phyloP scores from a whole-genome alignment of 2,329 filamentous ascomycete species.

The Chaetomium strumarium region DNA sequence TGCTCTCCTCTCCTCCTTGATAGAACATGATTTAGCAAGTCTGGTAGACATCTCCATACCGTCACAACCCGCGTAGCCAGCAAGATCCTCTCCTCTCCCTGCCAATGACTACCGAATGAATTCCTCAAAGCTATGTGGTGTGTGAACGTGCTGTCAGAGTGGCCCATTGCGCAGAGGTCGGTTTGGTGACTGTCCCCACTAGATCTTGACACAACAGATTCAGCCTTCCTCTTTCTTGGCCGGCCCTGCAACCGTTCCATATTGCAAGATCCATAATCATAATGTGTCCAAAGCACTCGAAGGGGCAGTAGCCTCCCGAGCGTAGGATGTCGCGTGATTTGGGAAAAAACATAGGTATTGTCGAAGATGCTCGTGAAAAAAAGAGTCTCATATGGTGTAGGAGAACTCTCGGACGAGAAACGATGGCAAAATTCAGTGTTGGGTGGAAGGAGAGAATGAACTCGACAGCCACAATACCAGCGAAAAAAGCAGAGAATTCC shows the following conservation, averaged over 20 bases:
- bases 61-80: background rate
- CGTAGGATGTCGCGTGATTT: conserved; percentile 36
- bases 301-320: conserved; percentile 33
- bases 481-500: background rate
- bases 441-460: conserved; percentile 12
- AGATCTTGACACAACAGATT: conserved; percentile 25
- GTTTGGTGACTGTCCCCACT: conserved; percentile 22
- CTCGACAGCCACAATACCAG: background rate
- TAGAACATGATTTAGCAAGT: conserved; percentile 17
- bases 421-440: conserved; percentile 23
- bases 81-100: background rate
- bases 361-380: conserved; percentile 32
- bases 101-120: conserved; percentile 14
- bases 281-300: conserved; percentile 36
- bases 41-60: conserved; percentile 8
- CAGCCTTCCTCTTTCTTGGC: conserved; percentile 14
- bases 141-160: conserved; percentile 15
- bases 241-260: conserved; percentile 22
- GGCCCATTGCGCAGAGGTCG: conserved; percentile 16
- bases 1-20: conserved; percentile 11
- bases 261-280: conserved; percentile 36
- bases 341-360: conserved; percentile 33
- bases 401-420: conserved; percentile 26
- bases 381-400: conserved; percentile 30
- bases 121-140: conserved; percentile 24